Percentiles rank a stretch among this genome's conserved stretches.
phyloP scores from a whole-genome alignment of 2,329 filamentous ascomycete genomes.

The Verticillium longisporum region DNA sequence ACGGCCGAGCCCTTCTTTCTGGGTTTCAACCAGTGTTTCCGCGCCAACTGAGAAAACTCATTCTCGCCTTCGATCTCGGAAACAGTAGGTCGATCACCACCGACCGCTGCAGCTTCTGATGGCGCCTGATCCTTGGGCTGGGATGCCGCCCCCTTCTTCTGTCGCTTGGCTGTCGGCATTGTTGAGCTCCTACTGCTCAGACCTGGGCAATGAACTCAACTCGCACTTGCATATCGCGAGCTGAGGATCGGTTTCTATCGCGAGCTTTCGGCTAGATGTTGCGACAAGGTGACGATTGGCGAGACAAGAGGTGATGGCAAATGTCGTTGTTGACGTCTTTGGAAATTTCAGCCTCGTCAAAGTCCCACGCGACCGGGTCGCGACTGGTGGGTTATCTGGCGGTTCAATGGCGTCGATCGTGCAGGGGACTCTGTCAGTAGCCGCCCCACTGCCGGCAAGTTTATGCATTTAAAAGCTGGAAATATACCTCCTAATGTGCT shows the following conservation, averaged over 20 bases:
- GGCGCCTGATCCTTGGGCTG: constrained; percentile 22
- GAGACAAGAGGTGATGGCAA: background rate
- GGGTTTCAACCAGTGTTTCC: constrained; percentile 74
- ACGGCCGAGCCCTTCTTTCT: constrained; percentile 54
- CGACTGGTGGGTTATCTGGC: background rate
- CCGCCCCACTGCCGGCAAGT: background rate
- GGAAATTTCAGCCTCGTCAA: constrained; percentile 28
- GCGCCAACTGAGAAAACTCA: constrained; percentile 69
- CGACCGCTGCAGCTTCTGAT: constrained; percentile 11
- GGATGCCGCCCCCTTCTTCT: constrained; percentile 44
- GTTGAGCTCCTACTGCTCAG: constrained; percentile 8
- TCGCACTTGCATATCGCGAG: background rate
- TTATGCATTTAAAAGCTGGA: background rate
- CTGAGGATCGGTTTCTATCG: background rate
- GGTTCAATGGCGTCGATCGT: background rate
- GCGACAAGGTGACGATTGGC: background rate
- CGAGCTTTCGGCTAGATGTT: background rate
- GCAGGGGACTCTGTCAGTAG: background rate
- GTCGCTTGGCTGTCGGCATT: constrained; percentile 56
- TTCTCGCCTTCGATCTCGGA: constrained; percentile 66
- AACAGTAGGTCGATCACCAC: constrained; percentile 53
- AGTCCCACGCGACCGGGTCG: background rate
- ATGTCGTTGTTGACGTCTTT: background rate
- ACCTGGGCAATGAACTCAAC: background rate
- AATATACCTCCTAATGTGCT: background rate